Base-by-base conservation (phyloP, 306 rosid species). In the Mucuna pruriens region DNA sequence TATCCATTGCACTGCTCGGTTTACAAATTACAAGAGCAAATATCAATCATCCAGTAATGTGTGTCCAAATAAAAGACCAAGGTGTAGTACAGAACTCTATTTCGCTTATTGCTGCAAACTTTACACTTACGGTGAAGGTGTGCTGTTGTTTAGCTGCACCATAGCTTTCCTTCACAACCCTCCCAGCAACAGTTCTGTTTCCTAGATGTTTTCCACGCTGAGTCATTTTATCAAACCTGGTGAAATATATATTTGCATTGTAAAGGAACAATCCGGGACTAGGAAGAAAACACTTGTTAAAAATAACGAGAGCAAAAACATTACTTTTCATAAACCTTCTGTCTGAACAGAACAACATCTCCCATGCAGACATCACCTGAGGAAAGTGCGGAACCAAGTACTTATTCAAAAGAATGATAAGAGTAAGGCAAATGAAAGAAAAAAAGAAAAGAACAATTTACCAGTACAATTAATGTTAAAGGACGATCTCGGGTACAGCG, bases 341-440 rank as follows among this genome's bases (percentile, higher is more conserved):
- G 97, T 39, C 85, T 85, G 84, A 93, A 93, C 83, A 90, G 81
- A 84, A 93, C 94, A 64, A 87, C 82, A 73, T 93, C 97, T 75
- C 97, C 97, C 90, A 81, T 80, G 78, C 97, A 91, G 44, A 93
- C 97, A 82, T 93, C 97, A 71, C 97, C 97, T 93, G 80, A 79
- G 82, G 46, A 68, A 72, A 88, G 68, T 9, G 17, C 66, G 71
- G 48, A 79, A 25, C 51, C 51, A 2, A 57, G 33, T 54, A 19
- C 33, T 80, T 26, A 64, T 54, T 49, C 20, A 15, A 15, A 78
- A 77, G 74, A 85, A 80, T 36, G 52, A 54, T 19, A 77, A 46
- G 63, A 75, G 51, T n/a, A 78, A 46, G n/a, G 66, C 9, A 34
- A 20, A 74, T 55, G 49, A 84, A 61, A 52, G 54, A 74, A 39